Evolutionary conservation across 139 green algal species (phyloP).

Genomic region (Micractinium conductrix): DNA sequence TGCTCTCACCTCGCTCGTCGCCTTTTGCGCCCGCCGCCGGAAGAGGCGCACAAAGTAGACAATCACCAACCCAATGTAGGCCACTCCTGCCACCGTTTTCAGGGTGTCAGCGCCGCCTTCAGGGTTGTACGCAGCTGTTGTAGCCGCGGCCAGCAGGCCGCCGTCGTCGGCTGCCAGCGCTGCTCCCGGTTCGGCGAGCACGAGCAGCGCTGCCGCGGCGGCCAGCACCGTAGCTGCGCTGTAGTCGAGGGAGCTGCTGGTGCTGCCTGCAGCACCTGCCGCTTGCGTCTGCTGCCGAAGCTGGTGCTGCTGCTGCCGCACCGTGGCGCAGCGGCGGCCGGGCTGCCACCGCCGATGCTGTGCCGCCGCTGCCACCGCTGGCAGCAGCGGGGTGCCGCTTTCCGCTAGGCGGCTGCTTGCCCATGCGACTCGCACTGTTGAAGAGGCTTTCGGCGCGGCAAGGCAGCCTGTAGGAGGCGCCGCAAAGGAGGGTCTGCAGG

Average conservation of each 20-base stretch:
- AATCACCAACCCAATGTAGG: constrained; percentile 50
- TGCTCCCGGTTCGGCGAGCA: too few species aligned
- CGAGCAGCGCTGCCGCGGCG: neutral
- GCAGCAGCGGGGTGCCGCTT: neutral
- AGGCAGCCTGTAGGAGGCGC: too few species aligned
- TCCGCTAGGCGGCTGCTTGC: too few species aligned
- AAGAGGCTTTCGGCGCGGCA: too few species aligned
- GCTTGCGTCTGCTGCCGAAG: too few species aligned
- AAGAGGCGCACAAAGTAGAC: constrained; percentile 54
- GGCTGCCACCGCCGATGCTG: too few species aligned
- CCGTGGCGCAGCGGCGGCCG: too few species aligned
- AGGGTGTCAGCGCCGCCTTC: constrained; percentile 43
- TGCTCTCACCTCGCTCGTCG: constrained; percentile 39
- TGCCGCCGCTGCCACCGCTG: too few species aligned
- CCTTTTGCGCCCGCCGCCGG: constrained; percentile 25
- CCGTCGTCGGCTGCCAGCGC: constrained; percentile 28
- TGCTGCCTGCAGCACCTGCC: neutral
- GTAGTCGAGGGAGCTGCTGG: neutral
- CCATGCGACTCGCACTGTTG: too few species aligned
- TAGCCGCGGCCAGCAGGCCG: too few species aligned
- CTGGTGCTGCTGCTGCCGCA: too few species aligned
- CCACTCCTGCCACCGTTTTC: constrained; percentile 52
- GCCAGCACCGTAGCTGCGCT: neutral
- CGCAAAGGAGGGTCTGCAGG: too few species aligned
- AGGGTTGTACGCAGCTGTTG: constrained; percentile 56